Base-by-base conservation (phyloP, 352 stramenopile genomes). In the Albugo laibachii region DNA sequence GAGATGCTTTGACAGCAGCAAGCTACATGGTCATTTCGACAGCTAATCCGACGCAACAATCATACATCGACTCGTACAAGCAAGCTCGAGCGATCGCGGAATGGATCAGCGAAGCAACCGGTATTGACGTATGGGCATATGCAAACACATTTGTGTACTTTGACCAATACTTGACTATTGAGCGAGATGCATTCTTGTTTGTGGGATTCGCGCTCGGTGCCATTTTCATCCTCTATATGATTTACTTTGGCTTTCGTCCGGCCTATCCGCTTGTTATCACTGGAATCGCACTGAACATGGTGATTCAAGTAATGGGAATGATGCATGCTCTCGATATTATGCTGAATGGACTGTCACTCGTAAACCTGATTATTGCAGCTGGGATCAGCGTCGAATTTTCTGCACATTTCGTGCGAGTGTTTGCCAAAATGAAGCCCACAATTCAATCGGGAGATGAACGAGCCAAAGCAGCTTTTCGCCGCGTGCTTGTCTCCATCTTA, bases 111-210 rank as follows among this genome's bases (percentile, higher is more conserved):
- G 53, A 83, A 2, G 62, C 62, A 46, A 74, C 64, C 3, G 72
- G 66, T n/a, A 54, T 83, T 13, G 67, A 81, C 41, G 57, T 83
- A 5, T 85, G 72, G 72, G 66, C 61, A 2, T 80, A 83, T 57
- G 81, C 72, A 15, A 58, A 60, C 8, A 58, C 60, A 18, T 80
- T 73, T 50, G 54, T 75, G 2, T 83, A 66, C 48, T 65, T 85
- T 48, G 69, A 83, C 47, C 72, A 85, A 56, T 85, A 80, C 52
- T 50, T 68, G 44, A 71, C 65, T 11, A 60, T 83, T 52, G 62
- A 72, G 36, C 46, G 53, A 35, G 68, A 75, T 52, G 60, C 58
- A 15, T 78, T 69, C 50, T 47, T 66, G 47, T 51, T 80, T 3
- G 59, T 85, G 15, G 59, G 67, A 4, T 47, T 67, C 12, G 52